These are phyloP conservation scores for Podospora tetraspora DNA, from an alignment of 495 filamentous ascomycete species.

Conservation along the genomic window DNA sequence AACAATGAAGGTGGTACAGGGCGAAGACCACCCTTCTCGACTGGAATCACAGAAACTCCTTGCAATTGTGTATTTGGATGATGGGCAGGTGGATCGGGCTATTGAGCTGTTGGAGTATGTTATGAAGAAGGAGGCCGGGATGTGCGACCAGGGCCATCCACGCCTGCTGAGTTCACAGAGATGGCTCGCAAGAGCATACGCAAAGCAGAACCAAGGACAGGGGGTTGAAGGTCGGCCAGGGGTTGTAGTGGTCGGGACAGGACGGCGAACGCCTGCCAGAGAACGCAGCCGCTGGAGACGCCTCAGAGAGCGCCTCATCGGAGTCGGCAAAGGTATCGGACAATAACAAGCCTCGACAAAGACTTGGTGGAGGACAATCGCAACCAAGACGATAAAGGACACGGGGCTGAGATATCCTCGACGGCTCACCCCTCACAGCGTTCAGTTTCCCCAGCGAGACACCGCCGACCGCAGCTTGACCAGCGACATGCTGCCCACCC, in stretches of 20 bases:
- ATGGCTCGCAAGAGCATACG: conserved; percentile 27
- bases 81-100: conserved; percentile 7
- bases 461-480: neutral
- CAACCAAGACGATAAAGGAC: neutral
- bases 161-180: conserved; percentile 29
- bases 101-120: conserved; percentile 11
- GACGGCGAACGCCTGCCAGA: neutral
- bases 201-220: neutral
- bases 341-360: neutral
- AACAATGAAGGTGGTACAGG: too few relatives aligned
- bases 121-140: conserved; percentile 12
- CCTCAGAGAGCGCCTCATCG: neutral
- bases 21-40: conserved; percentile 27
- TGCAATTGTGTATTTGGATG: too few relatives aligned
- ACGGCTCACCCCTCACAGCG: neutral
- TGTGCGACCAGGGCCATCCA: conserved; percentile 22
- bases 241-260: neutral
- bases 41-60: too few relatives aligned
- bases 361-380: neutral
- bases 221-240: conserved; percentile 2
- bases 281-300: neutral
- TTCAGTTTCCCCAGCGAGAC: neutral
- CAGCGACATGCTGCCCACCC: neutral
- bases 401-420: neutral
- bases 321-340: neutral